Conservation (phyloP, 257 asterid species). For the Ophiorrhiza pumila region DNA sequence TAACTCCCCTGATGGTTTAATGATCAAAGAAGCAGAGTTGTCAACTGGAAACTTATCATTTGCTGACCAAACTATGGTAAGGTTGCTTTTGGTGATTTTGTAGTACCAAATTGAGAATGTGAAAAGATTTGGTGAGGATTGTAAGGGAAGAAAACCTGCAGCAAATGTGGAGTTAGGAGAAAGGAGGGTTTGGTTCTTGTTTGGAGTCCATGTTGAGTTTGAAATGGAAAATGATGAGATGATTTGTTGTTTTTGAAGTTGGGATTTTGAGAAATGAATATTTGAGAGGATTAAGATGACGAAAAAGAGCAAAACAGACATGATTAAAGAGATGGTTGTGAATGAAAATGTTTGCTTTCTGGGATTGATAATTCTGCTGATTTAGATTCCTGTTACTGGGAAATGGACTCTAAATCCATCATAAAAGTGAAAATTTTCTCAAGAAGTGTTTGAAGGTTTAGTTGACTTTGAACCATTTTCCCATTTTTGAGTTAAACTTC, state of each 20-base stretch:
- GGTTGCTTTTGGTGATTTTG: constrained; percentile 27
- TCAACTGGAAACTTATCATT: constrained; percentile 37
- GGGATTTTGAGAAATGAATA: constrained; percentile 31
- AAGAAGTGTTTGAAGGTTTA: no score
- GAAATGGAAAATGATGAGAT: constrained; percentile 36
- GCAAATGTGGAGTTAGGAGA: constrained; percentile 45
- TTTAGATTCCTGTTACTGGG: no score
- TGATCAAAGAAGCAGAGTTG: constrained; percentile 43
- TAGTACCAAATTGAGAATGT: constrained; percentile 65
- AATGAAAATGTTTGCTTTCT: no score
- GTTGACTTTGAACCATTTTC: no score
- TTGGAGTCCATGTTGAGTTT: constrained; percentile 55
- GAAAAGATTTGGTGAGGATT: constrained; percentile 37
- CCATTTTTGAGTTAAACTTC: no score
- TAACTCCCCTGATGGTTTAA: constrained; percentile 51
- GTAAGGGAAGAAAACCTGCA: constrained; percentile 21
- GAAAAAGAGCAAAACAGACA: constrained; percentile 22
- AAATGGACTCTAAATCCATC: no score
- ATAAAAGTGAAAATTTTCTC: no score
- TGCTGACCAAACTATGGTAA: constrained; percentile 57
- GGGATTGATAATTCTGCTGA: no score
- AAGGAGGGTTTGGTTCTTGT: constrained; percentile 46
- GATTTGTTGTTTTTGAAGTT: constrained; percentile 19
- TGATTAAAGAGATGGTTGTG: constrained; percentile 9
- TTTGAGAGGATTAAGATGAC: constrained; percentile 25